phyloP scores from a whole-genome alignment of 192 early-diverging fungal genomes.

The Coemansia sp. region DNA sequence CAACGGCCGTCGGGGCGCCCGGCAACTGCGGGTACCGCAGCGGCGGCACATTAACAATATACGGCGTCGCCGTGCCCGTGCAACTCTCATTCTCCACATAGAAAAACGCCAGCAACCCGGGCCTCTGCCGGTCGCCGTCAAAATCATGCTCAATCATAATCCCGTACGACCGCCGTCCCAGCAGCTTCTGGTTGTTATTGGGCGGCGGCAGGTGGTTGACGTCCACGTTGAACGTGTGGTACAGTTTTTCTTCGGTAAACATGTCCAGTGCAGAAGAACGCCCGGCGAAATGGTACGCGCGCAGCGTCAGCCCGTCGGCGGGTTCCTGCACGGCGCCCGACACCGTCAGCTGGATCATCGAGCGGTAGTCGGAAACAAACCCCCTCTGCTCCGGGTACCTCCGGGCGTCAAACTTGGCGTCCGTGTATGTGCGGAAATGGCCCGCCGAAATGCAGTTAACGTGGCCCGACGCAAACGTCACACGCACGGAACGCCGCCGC shows the following conservation, averaged over 20 bases:
- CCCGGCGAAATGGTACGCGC: slow-evolving; percentile 58
- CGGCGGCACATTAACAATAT: slow-evolving; percentile 49
- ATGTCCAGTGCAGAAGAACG: slow-evolving; percentile 57
- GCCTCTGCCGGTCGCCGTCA: slow-evolving; percentile 42
- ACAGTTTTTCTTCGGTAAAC: slow-evolving; percentile 69
- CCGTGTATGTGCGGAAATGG: slow-evolving; percentile 55
- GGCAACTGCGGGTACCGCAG: slow-evolving; percentile 42
- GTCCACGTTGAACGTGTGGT: slow-evolving; percentile 64
- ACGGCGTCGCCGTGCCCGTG: slow-evolving; percentile 38
- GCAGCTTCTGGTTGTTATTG: slow-evolving; percentile 52
- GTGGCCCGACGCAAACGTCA: slow-evolving; percentile 79
- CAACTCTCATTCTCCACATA: slow-evolving; percentile 50
- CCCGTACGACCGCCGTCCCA: slow-evolving; percentile 60
- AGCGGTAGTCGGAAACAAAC: slow-evolving; percentile 59
- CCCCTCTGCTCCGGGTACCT: slow-evolving; percentile 51
- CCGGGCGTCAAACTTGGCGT: slow-evolving; percentile 37
- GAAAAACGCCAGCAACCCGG: slow-evolving; percentile 45
- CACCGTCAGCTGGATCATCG: slow-evolving; percentile 79
- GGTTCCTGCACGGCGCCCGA: slow-evolving; percentile 77
- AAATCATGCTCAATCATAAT: slow-evolving; percentile 48
- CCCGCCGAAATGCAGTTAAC: slow-evolving; percentile 68
- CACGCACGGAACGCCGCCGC: slow-evolving; percentile 56
- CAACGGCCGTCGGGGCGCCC: no score
- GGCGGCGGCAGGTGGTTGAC: slow-evolving; percentile 54
- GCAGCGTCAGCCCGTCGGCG: slow-evolving; percentile 59